Conservation (phyloP, 2,329 filamentous ascomycete genomes). For the Colletotrichum chrysophilum region DNA sequence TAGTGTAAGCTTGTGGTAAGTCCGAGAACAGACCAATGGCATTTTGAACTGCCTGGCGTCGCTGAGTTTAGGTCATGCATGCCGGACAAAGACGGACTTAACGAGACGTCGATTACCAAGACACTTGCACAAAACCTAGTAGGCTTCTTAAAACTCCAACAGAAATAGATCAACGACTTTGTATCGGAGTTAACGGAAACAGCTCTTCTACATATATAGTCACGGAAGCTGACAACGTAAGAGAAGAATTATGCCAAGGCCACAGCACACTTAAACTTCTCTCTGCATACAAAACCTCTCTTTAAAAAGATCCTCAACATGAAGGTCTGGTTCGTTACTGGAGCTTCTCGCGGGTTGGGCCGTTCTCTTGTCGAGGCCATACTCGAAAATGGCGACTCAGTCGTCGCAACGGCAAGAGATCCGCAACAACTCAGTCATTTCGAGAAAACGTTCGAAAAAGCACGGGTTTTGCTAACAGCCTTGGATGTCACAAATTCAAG, state of each 20-base stretch:
- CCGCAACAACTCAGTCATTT: neutral
- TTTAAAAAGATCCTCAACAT: neutral
- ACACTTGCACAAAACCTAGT: neutral
- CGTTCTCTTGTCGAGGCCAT: neutral
- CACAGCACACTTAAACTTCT: neutral
- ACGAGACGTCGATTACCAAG: neutral
- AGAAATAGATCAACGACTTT: neutral
- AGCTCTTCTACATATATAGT: neutral
- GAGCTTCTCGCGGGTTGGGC: neutral
- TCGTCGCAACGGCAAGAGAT: neutral
- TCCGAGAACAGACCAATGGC: neutral
- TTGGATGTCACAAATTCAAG: neutral
- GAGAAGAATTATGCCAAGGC: neutral
- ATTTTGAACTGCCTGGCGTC: neutral
- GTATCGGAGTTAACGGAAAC: neutral
- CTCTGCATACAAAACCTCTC: neutral
- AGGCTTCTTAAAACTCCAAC: neutral
- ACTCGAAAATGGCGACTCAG: neutral
- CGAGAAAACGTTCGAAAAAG: neutral
- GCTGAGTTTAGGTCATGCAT: neutral
- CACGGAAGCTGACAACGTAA: neutral
- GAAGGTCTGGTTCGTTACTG: neutral
- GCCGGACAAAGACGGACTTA: neutral
- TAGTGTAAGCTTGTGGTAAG: neutral
- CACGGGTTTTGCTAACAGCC: neutral